These are phyloP conservation scores for Penicillium lividum DNA, from an alignment of 495 filamentous ascomycete species.

Conservation along the genomic window DNA sequence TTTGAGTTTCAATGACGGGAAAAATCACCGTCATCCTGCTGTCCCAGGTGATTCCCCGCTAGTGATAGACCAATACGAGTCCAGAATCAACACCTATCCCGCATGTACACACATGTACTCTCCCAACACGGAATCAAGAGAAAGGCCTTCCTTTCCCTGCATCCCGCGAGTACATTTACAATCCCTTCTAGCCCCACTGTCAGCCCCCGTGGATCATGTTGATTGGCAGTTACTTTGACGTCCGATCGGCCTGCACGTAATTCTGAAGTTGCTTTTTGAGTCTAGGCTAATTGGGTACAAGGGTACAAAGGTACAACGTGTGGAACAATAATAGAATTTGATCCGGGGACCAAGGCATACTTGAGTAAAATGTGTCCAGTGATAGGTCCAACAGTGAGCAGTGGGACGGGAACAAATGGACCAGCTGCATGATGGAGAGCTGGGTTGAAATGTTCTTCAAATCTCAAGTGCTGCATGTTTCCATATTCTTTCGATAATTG, in stretches of 20 bases:
- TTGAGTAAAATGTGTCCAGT: too few relatives aligned
- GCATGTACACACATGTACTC: neutral
- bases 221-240: neutral
- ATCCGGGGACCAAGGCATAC: neutral
- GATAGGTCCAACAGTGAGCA: too few relatives aligned
- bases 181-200: neutral
- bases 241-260: neutral
- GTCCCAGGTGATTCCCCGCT: neutral
- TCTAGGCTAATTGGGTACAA: neutral
- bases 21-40: neutral
- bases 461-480: too few relatives aligned
- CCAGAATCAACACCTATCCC: neutral
- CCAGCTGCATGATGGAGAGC: too few relatives aligned
- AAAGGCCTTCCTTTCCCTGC: neutral
- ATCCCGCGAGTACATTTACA: neutral
- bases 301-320: neutral
- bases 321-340: neutral
- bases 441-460: too few relatives aligned
- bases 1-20: slow-evolving; percentile 1
- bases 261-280: neutral
- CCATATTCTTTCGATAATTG: too few relatives aligned
- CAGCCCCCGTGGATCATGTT: neutral
- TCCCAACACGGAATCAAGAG: neutral
- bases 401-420: too few relatives aligned
- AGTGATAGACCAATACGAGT: neutral